Evolutionary conservation across 2,329 filamentous ascomycete genomes (phyloP), one percentile per base, ranked within the genome.

Genomic region (Amauroascus verrucosus): DNA sequence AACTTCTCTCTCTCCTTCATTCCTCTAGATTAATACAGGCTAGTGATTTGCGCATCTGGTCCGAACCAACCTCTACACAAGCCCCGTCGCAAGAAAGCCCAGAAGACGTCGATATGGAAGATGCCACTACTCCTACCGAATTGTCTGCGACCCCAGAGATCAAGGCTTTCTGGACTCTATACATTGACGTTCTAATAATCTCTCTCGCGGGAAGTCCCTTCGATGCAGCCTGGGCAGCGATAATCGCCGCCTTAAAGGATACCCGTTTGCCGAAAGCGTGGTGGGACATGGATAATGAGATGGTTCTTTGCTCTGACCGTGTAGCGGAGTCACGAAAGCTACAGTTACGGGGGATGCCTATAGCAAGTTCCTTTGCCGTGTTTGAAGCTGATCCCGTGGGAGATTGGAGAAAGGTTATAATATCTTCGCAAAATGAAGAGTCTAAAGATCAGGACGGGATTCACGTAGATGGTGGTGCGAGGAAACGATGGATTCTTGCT

Each of bases 161-260:
- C 9, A 91, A 86, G 66, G 93, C 85, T 0, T 97, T 94, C 69
- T 98, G 91, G 93, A 84, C 87, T 8, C 80, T 98, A 18, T 96
- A 95, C 69, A 86, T 98, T 59, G 91, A 97, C 65, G 77, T 96
- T n/a, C 80, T 96, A 64, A 93, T 95, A 71, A 84, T 98, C 60
- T 94, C 88, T 0, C 82, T 95, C 48, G 90, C 95, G 59, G 91
- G 91, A 5, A 95, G 93, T 63, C 81, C 88, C 1, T 90, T 97
- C 59, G 91, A 98, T 64, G 86, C 88, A 0, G 88, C 88, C 0
- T 97, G 91, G 90, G 79, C 85, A 0, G 83, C 88, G 11, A 77
- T 94, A 0, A 69, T 95, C 20, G 87, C 90, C 7, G 91, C 93
- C 6, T 72, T 98, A 55, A 77, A 75, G 51, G 81, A 93, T 67